These are phyloP conservation scores for Esteya vermicola DNA, from an alignment of 2,329 filamentous ascomycete species.

Conservation along the genomic window DNA sequence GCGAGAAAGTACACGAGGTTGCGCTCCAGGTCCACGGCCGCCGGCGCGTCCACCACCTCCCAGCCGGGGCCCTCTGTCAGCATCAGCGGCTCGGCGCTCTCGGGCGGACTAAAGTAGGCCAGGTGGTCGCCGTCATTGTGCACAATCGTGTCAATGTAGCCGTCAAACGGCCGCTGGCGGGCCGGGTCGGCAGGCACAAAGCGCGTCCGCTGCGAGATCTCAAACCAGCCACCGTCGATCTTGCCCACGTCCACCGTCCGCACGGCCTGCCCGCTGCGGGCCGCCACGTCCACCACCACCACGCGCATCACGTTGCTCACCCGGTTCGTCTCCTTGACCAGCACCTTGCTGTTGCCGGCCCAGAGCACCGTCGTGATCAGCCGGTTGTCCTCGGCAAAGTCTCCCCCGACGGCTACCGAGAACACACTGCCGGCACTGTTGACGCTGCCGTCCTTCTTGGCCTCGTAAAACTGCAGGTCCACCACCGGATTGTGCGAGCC, in stretches of 20 bases:
- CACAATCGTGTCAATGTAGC: conserved; percentile 85
- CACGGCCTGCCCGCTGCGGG: conserved; percentile 62
- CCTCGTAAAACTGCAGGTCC: conserved; percentile 81
- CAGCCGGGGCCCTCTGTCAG: conserved; percentile 70
- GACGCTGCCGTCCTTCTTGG: no score
- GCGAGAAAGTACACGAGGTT: conserved; percentile 86
- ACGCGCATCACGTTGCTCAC: conserved; percentile 86
- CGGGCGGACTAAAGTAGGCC: conserved; percentile 81
- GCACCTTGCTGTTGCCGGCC: conserved; percentile 62
- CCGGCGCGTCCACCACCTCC: conserved; percentile 81
- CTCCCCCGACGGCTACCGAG: conserved; percentile 59
- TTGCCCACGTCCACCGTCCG: conserved; percentile 65
- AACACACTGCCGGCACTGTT: conserved; percentile 65
- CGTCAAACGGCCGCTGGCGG: conserved; percentile 66
- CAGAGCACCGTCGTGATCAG: conserved; percentile 90
- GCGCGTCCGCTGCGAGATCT: conserved; percentile 73
- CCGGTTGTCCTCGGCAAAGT: conserved; percentile 67
- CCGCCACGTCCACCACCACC: conserved; percentile 65
- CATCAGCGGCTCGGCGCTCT: conserved; percentile 68
- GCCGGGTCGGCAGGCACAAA: conserved; percentile 73
- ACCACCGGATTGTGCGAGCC: conserved; percentile 89
- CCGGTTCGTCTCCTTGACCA: conserved; percentile 86
- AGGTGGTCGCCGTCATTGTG: conserved; percentile 80
- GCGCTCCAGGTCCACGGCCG: conserved; percentile 67
- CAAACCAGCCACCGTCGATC: conserved; percentile 95